phyloP scores from a whole-genome alignment of 345 rosid species.

The Sonneratia alba region DNA sequence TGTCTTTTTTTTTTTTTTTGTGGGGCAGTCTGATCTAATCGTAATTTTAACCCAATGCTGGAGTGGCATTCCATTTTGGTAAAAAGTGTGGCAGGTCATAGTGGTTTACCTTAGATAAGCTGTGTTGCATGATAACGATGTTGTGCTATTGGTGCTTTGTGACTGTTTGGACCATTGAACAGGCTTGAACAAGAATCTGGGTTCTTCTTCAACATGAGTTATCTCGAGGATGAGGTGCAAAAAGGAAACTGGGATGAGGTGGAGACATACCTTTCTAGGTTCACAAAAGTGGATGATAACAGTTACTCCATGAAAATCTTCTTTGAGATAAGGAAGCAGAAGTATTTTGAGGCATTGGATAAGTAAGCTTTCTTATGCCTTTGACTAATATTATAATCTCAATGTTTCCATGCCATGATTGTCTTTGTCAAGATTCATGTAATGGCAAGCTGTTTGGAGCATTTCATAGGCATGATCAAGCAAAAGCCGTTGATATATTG shows the following conservation, averaged over 20 bases:
- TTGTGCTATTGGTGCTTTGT: neutral
- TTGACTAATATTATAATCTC: neutral
- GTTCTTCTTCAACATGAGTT: slow-evolving; percentile 60
- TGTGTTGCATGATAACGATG: neutral
- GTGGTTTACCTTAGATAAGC: neutral
- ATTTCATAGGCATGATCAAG: slow-evolving; percentile 59
- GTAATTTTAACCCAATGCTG: neutral
- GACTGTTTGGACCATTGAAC: neutral
- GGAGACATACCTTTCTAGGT: slow-evolving; percentile 55
- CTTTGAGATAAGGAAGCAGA: slow-evolving; percentile 86
- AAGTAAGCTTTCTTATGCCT: slow-evolving; percentile 23
- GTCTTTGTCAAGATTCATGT: neutral
- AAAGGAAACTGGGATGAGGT: slow-evolving; percentile 73
- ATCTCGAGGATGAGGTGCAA: slow-evolving; percentile 61
- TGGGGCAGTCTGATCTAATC: neutral
- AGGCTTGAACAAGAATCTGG: slow-evolving; percentile 71
- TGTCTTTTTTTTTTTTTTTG: neutral
- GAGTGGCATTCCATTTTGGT: neutral
- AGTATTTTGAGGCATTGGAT: slow-evolving; percentile 87
- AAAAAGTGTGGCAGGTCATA: neutral
- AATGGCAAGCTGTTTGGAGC: neutral
- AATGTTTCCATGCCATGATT: neutral
- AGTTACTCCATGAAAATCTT: slow-evolving; percentile 80
- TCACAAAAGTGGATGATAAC: slow-evolving; percentile 63
- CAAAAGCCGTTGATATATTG: slow-evolving; percentile 77